Conservation (phyloP, 1,284 basidiomycete species). For the Inonotus obliquus region DNA sequence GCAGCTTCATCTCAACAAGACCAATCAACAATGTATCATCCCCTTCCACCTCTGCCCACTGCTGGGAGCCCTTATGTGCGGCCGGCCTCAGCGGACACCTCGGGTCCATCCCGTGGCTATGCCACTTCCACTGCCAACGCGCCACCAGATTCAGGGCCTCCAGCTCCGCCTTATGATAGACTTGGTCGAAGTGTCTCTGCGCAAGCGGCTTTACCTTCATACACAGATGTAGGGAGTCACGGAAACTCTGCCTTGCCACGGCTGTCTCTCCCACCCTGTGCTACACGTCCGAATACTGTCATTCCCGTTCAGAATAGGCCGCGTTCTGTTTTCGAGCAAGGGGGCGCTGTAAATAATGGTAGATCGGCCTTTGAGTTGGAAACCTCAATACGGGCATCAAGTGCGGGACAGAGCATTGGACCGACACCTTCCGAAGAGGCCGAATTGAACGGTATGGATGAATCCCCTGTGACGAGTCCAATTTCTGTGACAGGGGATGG, state of each 20-base stretch:
- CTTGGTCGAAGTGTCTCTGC: constrained; percentile 14
- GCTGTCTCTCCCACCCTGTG: no score
- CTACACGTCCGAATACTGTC: not conserved
- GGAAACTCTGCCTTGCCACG: no score
- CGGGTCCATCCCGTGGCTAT: not conserved
- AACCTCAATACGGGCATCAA: not conserved
- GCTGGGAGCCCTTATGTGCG: not conserved
- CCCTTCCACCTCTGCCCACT: not conserved
- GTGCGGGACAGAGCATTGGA: not conserved
- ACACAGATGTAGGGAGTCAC: not conserved
- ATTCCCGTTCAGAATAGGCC: not conserved
- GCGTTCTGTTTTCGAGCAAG: not conserved
- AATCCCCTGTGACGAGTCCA: not conserved
- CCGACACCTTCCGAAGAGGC: not conserved
- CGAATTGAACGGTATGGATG: not conserved
- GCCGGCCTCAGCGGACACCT: no score
- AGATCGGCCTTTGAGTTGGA: not conserved
- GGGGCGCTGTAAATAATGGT: not conserved
- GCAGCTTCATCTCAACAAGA: not conserved
- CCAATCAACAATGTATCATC: not conserved
- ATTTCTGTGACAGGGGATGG: not conserved
- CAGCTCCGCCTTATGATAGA: not conserved
- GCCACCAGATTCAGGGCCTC: not conserved
- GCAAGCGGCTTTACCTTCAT: constrained; percentile 7
- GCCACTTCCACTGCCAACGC: not conserved